Base-by-base conservation (phyloP, 2,329 filamentous ascomycete species). In the Beauveria rudraprayagi region DNA sequence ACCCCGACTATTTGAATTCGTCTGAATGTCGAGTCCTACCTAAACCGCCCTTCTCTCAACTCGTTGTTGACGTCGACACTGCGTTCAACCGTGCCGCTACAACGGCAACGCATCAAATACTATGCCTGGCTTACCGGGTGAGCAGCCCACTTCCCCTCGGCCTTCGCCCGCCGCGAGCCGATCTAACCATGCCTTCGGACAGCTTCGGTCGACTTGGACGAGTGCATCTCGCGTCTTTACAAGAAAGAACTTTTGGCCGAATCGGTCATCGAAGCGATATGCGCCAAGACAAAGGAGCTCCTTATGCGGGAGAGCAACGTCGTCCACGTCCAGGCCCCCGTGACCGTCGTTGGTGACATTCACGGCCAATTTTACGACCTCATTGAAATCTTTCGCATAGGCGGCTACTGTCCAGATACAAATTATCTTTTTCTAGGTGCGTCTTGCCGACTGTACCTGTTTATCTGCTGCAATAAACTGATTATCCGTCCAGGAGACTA, bases 241-340 rank as follows among this genome's bases (percentile, higher is more conserved):
- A 93, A 94, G 73, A 97, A 96, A 75, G 94, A 97, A 75, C 85
- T 99, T 63, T 85, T 99, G 62, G 92, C 94, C 70, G 94, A 99
- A 77, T 96, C 93, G 47, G 92, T 99, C 67, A 93, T 99, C 76
- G 94, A 99, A 79, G 94, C 94, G 70, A 93, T 99, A 85, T 99
- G 94, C 79, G 92, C 94, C 75, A 99, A 99, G 76, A 94, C 95
- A 24, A 99, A 99, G 73, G 94, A 99, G 80, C 82, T 99, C 68
- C 83, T 99, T 68, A 99, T 99, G 94, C 93, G 95, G 73, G 94
- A 99, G 85, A 97, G 93, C 83, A 99, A 99, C 77, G 94, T 99
- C 65, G 94, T 99, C 63, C 94, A 99, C 75, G 95, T 99, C 65
- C 86, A 87, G 68, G 92, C 94, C 37, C 94, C 94, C 2, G 91